phyloP scores from a whole-genome alignment of 2,329 filamentous ascomycete genomes.

The Magnaporthiopsis rhizophila region DNA sequence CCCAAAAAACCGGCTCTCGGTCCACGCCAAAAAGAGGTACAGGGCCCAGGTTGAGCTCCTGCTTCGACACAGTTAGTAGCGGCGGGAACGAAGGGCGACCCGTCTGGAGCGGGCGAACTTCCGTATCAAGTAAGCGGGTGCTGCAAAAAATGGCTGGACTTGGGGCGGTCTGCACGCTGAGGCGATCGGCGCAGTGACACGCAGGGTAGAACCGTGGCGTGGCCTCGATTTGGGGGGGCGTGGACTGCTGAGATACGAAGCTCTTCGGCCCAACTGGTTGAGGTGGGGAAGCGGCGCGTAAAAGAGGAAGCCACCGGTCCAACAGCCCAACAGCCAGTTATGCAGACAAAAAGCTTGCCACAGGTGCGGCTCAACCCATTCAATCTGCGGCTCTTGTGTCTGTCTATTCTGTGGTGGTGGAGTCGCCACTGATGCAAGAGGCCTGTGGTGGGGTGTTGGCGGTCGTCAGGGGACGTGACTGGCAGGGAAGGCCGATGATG shows the following conservation, averaged over 20 bases:
- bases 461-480: not conserved
- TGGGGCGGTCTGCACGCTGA: not conserved
- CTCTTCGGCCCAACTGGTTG: not conserved
- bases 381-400: not conserved
- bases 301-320: not conserved
- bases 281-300: not conserved
- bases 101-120: not conserved
- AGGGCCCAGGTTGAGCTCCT: not conserved
- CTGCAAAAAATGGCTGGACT: not conserved
- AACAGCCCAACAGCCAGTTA: not conserved
- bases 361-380: not conserved
- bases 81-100: not conserved
- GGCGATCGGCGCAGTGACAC: not conserved
- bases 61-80: not conserved
- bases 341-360: not conserved
- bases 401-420: not conserved
- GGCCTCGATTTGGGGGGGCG: not conserved
- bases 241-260: not conserved
- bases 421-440: not conserved
- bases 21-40: not conserved
- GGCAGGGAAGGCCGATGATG: conserved; percentile 7
- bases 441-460: too few species aligned
- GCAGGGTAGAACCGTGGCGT: not conserved
- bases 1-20: not conserved
- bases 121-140: not conserved